A percentile compares a stretch with the other conserved stretches of the same genome.
Evolutionary conservation across 306 rosid genomes (phyloP).

Genomic region (Coriaria nepalensis): DNA sequence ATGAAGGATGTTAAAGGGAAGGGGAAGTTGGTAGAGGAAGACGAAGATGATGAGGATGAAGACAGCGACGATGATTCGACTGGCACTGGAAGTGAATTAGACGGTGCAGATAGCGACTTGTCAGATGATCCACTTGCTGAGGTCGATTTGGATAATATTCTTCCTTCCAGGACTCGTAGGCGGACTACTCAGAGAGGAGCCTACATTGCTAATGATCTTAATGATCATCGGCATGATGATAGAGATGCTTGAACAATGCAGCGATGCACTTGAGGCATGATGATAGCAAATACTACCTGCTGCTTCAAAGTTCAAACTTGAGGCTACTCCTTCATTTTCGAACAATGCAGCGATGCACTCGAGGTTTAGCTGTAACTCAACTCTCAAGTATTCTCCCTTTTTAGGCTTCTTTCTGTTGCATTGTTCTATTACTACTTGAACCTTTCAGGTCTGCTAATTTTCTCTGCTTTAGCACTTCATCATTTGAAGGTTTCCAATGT

Average conservation of each 20-base stretch:
- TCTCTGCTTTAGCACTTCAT: too few relatives aligned
- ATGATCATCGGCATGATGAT: conserved; percentile 27
- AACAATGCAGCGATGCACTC: too few relatives aligned
- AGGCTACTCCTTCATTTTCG: too few relatives aligned
- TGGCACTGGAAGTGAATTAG: conserved; percentile 40
- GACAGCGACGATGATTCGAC: conserved; percentile 31
- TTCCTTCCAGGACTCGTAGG: conserved; percentile 82
- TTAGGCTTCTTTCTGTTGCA: too few relatives aligned
- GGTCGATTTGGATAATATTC: conserved; percentile 87
- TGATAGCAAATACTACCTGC: too few relatives aligned
- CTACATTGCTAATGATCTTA: conserved; percentile 34
- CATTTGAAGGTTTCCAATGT: too few relatives aligned
- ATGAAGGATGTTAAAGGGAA: conserved; percentile 64
- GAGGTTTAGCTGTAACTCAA: too few relatives aligned
- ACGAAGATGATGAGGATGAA: conserved; percentile 13
- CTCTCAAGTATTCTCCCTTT: too few relatives aligned
- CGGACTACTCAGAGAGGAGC: conserved; percentile 48
- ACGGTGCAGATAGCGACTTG: conserved; percentile 47
- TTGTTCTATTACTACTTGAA: too few relatives aligned
- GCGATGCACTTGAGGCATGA: too few relatives aligned
- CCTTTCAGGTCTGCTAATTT: too few relatives aligned
- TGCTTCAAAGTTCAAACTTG: too few relatives aligned
- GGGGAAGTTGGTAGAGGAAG: conserved; percentile 63
- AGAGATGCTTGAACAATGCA: conserved; percentile 51
- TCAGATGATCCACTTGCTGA: conserved; percentile 82